Evolutionary conservation across 202 grass and related monocot genomes (phyloP), one percentile per base, ranked within the genome.

Genomic region (Hordeum pubiflorum): DNA sequence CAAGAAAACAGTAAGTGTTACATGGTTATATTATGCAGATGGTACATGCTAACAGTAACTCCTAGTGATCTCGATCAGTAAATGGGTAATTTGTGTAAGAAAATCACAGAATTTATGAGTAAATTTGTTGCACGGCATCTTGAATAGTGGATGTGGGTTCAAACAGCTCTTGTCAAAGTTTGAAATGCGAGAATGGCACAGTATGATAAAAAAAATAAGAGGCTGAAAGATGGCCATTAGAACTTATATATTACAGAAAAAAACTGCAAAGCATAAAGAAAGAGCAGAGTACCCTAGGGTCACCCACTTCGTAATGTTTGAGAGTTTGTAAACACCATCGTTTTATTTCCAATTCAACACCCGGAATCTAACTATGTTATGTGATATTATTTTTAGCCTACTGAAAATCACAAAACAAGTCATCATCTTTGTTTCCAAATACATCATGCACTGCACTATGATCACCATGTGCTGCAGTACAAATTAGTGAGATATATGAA

Each of bases 1-100:
- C 43, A 70, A 62, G 8, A 38, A 71, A 68, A 21, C 2, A 21
- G 17, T 7, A 32, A 6, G 32, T 26, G 61, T 81, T 71, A 41
- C 34, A 81, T 77, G 36, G 63, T 34, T 80, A 39, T 79, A n/a
- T 54, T 54, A 62, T 55, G 13, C 12, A 69, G 32, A 75, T 75
- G 43, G 0, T 10, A 62, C 31, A 69, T 40, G 18, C 23, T 43
- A 84, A 10, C 2, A 82, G 50, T 6, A 81, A 64, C 32, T 46
- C 26, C 3, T 38, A 10, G 11, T 21, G 63, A 26, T 67, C 21
- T 32, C 9, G 27, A 5, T 41, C 57, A 14, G 11, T 3, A 58
- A 32, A 79, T 10, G 39, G 68, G 29, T 2, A 61, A 31, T 18
- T 7, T n/a, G 15, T 0, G 38, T 37, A 14, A 37, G 17, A 46